Base-by-base conservation (phyloP, 2,329 filamentous ascomycete genomes). In the Sporothrix humicola region DNA sequence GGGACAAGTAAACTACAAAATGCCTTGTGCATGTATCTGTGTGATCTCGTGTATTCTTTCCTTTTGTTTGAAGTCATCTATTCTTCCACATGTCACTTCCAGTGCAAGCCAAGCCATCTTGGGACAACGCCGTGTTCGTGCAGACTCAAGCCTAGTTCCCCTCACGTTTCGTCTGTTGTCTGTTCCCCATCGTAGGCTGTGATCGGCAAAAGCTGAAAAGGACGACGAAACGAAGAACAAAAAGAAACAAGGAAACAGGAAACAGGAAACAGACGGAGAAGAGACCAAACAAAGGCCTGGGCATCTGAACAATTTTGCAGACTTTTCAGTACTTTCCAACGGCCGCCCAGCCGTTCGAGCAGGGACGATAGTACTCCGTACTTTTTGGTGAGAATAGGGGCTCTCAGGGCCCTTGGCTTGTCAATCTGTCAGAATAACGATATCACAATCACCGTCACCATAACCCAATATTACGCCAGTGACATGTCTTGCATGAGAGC, bases 401-500 rank as follows among this genome's bases (percentile, higher is more conserved):
- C 31, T 37, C 31, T 31, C 31, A 5, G 31, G 31, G n/a, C n/a
- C 31, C 31, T 37, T 37, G 31, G 31, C 31, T 5, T 37, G 31
- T 31, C 31, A 37, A 7, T 2, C 31, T 37, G 31, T 37, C 31
- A 13, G 46, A 48, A 48, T 3, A 48, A 1, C 46, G 9, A 26
- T 20, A 63, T 65, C 59, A 23, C 59, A 46, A 9, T 20, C 59
- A 20, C 37, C 7, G 4, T n/a, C 58, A 61, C 26, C 17, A 44
- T 63, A 31, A 46, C 59, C 59, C 20, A 44, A 44, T 15, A 56
- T 26, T 46, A 46, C 59, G 37, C 59, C 59, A 65, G 59, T 65
- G 59, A 65, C 59, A 65, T 65, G 59, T 65, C 59, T 65, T 65
- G 59, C 59, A 46, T 65, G 59, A 46, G 17, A 26, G 20, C 2